Base-by-base conservation (phyloP, 352 stramenopile genomes). In the Phytophthora syringae region DNA sequence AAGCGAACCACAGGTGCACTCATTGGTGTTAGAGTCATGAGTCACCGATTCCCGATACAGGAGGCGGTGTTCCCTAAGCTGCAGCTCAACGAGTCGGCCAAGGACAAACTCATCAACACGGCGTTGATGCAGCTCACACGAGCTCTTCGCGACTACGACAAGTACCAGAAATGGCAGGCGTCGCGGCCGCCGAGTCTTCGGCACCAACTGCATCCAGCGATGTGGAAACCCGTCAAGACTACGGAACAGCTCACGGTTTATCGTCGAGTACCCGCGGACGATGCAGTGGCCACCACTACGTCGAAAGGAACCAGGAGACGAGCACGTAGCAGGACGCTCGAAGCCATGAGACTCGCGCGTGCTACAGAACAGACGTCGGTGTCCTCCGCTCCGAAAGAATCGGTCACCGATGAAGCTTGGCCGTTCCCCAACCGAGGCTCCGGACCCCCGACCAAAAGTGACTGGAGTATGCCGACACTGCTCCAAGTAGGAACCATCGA, bases 151-250 rank as follows among this genome's bases (percentile, higher is more conserved):
- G 70, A 82, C 40, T 80, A 82, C 64, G 70, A 80, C 52, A 69
- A 55, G 55, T 72, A 72, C 47, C 56, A 62, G 22, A 61, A 67
- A 47, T 82, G 58, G 74, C 74, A 69, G 52, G 55, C 62, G 34
- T 77, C 70, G 25, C 64, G 70, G 24, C 55, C 70, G 16, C 65
- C 60, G 42, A 72, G 67, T 70, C 70, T 72, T 36, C 70, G 60
- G 40, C 78, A 80, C 64, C 67, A 74, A 25, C 59, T 84, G 15
- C 66, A 76, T 58, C 64, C 73, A 11, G 49, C 67, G 5, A 73
- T 71, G 45, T 86, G 77, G 77, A 76, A 76, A 42, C 59, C 66
- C 0, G 52, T 86, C 27, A 86, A 86, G 55, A 76, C 68, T 13
- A 78, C 57, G 44, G 74, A 81, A 30, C 55, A 74, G 15, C 65